Conservation (phyloP, 805 yeast species). For the Wickerhamomyces kurtzmanii region DNA sequence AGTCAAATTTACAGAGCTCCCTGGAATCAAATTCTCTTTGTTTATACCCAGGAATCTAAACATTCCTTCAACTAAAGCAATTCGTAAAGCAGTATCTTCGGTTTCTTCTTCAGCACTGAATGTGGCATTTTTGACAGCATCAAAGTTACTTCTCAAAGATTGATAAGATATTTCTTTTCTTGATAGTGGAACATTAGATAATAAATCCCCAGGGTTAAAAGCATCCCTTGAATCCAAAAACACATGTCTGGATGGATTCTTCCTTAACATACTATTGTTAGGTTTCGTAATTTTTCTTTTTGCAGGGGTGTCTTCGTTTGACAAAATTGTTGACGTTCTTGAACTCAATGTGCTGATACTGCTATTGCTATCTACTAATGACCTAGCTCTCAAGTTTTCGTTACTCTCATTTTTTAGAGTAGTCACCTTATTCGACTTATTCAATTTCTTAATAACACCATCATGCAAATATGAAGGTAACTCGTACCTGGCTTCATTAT, state of each 20-base stretch:
- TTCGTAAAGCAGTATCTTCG: constrained; percentile 54
- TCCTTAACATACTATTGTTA: constrained; percentile 3
- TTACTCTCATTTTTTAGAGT: constrained; percentile 5
- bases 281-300: constrained; percentile 4
- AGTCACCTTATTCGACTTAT: constrained; percentile 8
- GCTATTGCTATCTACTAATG: background rate
- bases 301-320: background rate
- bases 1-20: constrained; percentile 7
- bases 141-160: constrained; percentile 1
- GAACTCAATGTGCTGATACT: constrained; percentile 7
- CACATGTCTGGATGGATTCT: constrained; percentile 32
- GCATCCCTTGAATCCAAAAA: constrained; percentile 44
- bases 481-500: constrained; percentile 33
- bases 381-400: constrained; percentile 2
- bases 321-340: background rate
- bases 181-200: constrained; percentile 71
- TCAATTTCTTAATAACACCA: constrained; percentile 36
- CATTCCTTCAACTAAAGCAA: constrained; percentile 62
- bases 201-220: constrained; percentile 75
- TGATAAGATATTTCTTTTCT: constrained; percentile 18
- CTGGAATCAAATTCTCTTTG: constrained; percentile 21
- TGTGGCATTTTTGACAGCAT: constrained; percentile 21
- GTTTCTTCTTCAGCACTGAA: constrained; percentile 61
- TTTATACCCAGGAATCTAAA: constrained; percentile 61
- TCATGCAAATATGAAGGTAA: constrained; percentile 61